These are phyloP conservation scores for Penicillium sp. DNA, from an alignment of 2,329 filamentous ascomycete genomes.

Conservation along the genomic window DNA sequence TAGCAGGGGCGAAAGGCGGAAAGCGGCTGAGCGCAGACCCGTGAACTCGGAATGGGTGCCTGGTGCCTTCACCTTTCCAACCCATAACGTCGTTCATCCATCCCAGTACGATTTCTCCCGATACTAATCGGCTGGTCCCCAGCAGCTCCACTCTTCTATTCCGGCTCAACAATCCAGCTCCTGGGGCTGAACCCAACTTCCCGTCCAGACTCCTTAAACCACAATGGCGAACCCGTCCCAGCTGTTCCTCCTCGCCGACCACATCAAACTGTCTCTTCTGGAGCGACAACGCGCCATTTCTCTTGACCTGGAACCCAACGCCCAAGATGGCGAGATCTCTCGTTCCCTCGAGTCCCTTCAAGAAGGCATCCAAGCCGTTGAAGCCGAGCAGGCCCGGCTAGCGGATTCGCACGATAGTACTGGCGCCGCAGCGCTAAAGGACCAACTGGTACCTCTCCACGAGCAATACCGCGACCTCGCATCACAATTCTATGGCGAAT, in stretches of 20 bases:
- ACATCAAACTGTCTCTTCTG: conserved; percentile 92
- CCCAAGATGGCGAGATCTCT: conserved; percentile 85
- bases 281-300: conserved; percentile 85
- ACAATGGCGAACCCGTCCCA: conserved; percentile 62
- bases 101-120: background rate
- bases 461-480: conserved; percentile 74
- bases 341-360: conserved; percentile 83
- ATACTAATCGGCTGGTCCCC: background rate
- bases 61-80: conserved; percentile 13
- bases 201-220: conserved; percentile 21
- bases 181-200: background rate
- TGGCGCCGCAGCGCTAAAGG: conserved; percentile 54
- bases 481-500: conserved; percentile 71
- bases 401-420: conserved; percentile 54
- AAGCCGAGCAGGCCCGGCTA: conserved; percentile 63
- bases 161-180: background rate
- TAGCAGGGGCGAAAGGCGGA: conserved; percentile 18
- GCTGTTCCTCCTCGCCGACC: conserved; percentile 89
- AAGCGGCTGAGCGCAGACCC: conserved; percentile 22
- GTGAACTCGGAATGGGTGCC: conserved; percentile 9
- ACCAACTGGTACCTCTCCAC: conserved; percentile 67
- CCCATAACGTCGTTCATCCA: background rate
- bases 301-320: conserved; percentile 73
- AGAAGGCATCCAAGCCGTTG: conserved; percentile 71
- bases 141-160: background rate